phyloP scores from a whole-genome alignment of 768 basidiomycete genomes.

The Lyophyllum atratum region DNA sequence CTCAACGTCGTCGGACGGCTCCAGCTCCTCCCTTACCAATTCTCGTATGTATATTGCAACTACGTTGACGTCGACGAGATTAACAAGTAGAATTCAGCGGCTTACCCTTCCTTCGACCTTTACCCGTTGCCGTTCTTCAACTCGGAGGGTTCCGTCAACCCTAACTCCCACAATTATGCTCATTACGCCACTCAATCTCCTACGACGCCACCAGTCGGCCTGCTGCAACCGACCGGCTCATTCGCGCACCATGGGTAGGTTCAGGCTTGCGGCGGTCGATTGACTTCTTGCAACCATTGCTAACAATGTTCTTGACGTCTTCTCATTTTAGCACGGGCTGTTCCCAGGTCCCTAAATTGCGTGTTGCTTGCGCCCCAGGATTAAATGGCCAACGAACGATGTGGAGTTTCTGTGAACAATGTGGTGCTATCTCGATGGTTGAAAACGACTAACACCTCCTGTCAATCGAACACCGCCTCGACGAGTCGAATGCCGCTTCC shows the following conservation, averaged over 20 bases:
- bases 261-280: conserved; percentile 1
- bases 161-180: conserved; percentile 47
- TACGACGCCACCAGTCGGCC: conserved; percentile 52
- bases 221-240: conserved; percentile 64
- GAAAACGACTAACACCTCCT: conserved; percentile 57
- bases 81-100: conserved; percentile 27
- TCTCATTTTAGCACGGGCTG: conserved; percentile 39
- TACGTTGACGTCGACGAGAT: background rate
- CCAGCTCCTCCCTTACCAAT: conserved; percentile 44
- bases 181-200: conserved; percentile 42
- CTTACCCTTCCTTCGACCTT: conserved; percentile 65
- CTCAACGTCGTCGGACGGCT: conserved; percentile 51
- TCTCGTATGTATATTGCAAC: conserved; percentile 46
- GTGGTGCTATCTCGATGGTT: conserved; percentile 88
- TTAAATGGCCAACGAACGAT: conserved; percentile 73
- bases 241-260: conserved; percentile 76
- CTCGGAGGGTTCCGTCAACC: conserved; percentile 46
- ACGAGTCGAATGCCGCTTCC: background rate
- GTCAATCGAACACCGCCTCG: background rate
- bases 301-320: conserved; percentile 1
- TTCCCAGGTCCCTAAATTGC: conserved; percentile 81
- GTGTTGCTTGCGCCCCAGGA: conserved; percentile 74
- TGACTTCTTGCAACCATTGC: background rate
- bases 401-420: conserved; percentile 90
- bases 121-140: conserved; percentile 59